Percentiles rank a stretch among this genome's conserved stretches.
These are phyloP conservation scores for Mycena chlorophos DNA, from an alignment of 768 basidiomycete genomes.

Conservation along the genomic window DNA sequence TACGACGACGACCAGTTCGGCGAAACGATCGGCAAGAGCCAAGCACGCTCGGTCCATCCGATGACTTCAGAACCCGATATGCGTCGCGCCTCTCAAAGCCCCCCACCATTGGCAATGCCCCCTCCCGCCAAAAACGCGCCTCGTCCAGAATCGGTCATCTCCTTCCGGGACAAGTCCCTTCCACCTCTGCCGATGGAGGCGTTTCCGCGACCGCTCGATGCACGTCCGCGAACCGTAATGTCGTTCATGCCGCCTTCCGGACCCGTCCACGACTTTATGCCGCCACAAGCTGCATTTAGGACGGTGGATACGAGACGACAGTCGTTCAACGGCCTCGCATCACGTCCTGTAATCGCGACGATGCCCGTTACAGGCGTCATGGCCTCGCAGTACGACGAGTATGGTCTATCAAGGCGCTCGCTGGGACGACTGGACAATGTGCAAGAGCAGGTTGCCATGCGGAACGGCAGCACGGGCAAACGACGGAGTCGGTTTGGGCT, in stretches of 20 bases:
- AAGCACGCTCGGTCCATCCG: constrained; percentile 49
- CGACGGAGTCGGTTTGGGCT: constrained; percentile 77
- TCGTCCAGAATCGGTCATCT: constrained; percentile 24
- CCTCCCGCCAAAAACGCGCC: constrained; percentile 30
- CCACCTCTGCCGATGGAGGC: constrained; percentile 70
- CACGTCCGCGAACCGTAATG: constrained; percentile 66
- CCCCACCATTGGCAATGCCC: constrained; percentile 19
- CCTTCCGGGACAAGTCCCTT: constrained; percentile 64
- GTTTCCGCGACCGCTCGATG: constrained; percentile 44
- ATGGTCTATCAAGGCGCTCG: constrained; percentile 66
- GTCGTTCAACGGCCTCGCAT: constrained; percentile 70
- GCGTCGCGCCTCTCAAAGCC: constrained; percentile 42
- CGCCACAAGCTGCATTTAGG: constrained; percentile 67
- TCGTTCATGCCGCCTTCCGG: constrained; percentile 55
- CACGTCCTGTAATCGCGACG: constrained; percentile 55
- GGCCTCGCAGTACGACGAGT: constrained; percentile 63
- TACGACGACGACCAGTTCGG: constrained; percentile 43
- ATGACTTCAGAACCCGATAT: constrained; percentile 64
- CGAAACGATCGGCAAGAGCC: constrained; percentile 34
- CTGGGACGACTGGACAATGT: constrained; percentile 46
- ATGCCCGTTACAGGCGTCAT: constrained; percentile 44
- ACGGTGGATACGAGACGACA: constrained; percentile 61
- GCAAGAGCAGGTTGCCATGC: constrained; percentile 29
- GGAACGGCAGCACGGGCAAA: constrained; percentile 43
- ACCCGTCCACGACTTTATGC: constrained; percentile 51